These are phyloP conservation scores for Acrocalymma vagum DNA, from an alignment of 2,329 filamentous ascomycete genomes.

Conservation along the genomic window DNA sequence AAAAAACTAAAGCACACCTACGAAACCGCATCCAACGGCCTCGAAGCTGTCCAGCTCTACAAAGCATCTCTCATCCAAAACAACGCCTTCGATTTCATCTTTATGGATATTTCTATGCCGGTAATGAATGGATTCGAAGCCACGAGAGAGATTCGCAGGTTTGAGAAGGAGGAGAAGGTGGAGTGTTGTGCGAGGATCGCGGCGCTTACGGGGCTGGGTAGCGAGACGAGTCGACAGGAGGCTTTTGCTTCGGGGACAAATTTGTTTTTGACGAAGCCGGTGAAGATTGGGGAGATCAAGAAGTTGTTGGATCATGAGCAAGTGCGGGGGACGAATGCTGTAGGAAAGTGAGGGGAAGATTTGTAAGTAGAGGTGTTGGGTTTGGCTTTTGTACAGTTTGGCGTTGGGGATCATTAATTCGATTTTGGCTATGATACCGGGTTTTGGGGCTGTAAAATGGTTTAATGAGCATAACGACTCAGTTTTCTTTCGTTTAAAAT, in stretches of 20 bases:
- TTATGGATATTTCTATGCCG: constrained; percentile 50
- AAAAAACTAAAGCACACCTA: constrained; percentile 33
- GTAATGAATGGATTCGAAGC: constrained; percentile 47
- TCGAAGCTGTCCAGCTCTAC: constrained; percentile 39
- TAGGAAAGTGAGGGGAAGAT: too few relatives aligned
- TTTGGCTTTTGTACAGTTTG: too few relatives aligned
- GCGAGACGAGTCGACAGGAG: constrained; percentile 31
- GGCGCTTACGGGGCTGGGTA: constrained; percentile 41
- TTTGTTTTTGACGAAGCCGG: constrained; percentile 43
- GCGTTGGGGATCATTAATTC: too few relatives aligned
- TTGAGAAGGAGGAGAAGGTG: constrained; percentile 29
- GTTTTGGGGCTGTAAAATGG: too few relatives aligned
- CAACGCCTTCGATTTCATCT: constrained; percentile 37
- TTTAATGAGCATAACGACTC: too few relatives aligned
- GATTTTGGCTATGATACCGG: too few relatives aligned
- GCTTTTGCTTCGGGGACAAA: constrained; percentile 40
- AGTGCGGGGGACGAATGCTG: too few relatives aligned
- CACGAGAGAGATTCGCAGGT: constrained; percentile 41
- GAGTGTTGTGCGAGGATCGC: constrained; percentile 26
- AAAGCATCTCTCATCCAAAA: constrained; percentile 11
- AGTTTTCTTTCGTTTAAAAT: too few relatives aligned
- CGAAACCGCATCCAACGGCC: constrained; percentile 41
- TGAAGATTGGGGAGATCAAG: constrained; percentile 34
- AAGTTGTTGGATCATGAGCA: constrained; percentile 20
- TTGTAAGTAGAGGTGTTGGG: too few relatives aligned